Evolutionary conservation across 1,284 basidiomycete genomes (phyloP).

Genomic region (Marasmius tenuissimus): DNA sequence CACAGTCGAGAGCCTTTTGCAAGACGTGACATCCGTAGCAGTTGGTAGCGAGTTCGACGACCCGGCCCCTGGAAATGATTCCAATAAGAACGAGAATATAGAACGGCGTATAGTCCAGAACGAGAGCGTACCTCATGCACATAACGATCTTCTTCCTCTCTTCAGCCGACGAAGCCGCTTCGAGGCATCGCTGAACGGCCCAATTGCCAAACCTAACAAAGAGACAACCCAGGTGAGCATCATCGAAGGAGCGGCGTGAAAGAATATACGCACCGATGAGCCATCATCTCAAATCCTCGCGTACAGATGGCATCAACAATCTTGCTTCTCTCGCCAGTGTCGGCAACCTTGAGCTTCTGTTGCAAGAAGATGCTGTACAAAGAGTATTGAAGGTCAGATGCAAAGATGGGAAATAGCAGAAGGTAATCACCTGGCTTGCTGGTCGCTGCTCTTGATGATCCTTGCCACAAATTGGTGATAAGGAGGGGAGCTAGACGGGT

Average conservation of each 20-base stretch:
- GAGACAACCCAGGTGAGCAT: slow-evolving; percentile 1
- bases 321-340: slow-evolving; percentile 70
- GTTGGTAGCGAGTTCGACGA: slow-evolving; percentile 81
- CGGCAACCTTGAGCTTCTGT: slow-evolving; percentile 83
- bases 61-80: slow-evolving; percentile 55
- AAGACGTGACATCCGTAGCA: slow-evolving; percentile 86
- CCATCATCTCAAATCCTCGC: slow-evolving; percentile 86
- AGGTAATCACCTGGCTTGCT: slow-evolving; percentile 51
- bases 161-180: slow-evolving; percentile 67
- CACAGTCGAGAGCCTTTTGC: slow-evolving; percentile 85
- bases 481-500: slow-evolving; percentile 78
- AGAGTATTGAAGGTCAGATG: neutral
- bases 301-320: slow-evolving; percentile 82
- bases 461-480: slow-evolving; percentile 77
- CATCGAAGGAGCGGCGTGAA: slow-evolving; percentile 3
- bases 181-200: slow-evolving; percentile 82
- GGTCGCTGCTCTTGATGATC: slow-evolving; percentile 83
- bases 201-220: slow-evolving; percentile 75
- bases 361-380: slow-evolving; percentile 73
- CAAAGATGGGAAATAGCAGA: neutral
- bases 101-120: neutral
- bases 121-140: slow-evolving; percentile 66
- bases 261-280: slow-evolving; percentile 57
- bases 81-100: neutral
- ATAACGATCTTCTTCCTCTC: slow-evolving; percentile 76